Percentiles rank a stretch among this genome's conserved stretches.
These are phyloP conservation scores for Fusarium aywerte DNA, from an alignment of 2,329 filamentous ascomycete genomes.

Conservation along the genomic window DNA sequence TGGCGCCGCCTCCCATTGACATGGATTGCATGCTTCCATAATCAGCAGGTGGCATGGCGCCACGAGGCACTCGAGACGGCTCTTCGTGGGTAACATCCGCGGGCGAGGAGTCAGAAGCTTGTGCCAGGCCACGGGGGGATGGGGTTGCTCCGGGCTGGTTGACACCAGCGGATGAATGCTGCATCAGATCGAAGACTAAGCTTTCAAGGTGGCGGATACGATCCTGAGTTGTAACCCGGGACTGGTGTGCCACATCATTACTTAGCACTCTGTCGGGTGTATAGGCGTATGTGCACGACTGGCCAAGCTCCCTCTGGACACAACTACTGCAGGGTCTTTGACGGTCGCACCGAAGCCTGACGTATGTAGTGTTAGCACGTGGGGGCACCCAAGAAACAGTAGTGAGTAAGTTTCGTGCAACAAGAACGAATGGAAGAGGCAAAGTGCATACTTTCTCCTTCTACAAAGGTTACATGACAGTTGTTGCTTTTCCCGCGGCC, in stretches of 20 bases:
- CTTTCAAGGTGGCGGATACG: slow-evolving; percentile 43
- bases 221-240: slow-evolving; percentile 7
- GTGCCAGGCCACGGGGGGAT: neutral
- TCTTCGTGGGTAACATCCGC: neutral
- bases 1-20: slow-evolving; percentile 36
- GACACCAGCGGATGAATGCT: slow-evolving; percentile 12
- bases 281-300: slow-evolving; percentile 19
- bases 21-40: slow-evolving; percentile 47
- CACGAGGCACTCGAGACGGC: neutral
- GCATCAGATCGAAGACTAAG: slow-evolving; percentile 46
- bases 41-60: slow-evolving; percentile 37
- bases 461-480: slow-evolving; percentile 25
- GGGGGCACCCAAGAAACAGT: too few relatives aligned
- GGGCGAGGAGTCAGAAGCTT: neutral
- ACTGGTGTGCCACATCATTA: neutral
- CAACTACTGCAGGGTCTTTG: slow-evolving; percentile 22
- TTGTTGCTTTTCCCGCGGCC: slow-evolving; percentile 9
- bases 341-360: slow-evolving; percentile 22
- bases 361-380: neutral
- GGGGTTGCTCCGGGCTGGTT: neutral
- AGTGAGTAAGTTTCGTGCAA: too few relatives aligned
- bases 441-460: slow-evolving; percentile 10
- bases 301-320: slow-evolving; percentile 5
- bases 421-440: too few relatives aligned
- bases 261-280: neutral